Conservation (phyloP, 2,329 filamentous ascomycete genomes). For the Nannizziopsis barbatae region DNA sequence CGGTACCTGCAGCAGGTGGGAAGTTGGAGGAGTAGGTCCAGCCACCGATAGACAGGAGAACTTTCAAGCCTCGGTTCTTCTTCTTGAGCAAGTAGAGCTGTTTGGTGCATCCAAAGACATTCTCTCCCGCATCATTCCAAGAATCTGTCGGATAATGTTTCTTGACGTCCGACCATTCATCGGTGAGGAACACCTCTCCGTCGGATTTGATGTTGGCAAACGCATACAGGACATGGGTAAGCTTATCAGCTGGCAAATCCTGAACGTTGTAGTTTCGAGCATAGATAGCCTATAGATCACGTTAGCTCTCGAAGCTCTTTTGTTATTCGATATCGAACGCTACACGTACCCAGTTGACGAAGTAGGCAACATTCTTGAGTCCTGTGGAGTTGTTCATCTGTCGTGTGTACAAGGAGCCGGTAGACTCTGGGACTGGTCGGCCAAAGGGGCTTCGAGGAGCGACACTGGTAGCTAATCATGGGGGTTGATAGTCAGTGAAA, state of each 20-base stretch:
- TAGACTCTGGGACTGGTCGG: neutral
- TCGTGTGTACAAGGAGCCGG: neutral
- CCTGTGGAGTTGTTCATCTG: conserved; percentile 8
- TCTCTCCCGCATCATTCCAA: conserved; percentile 56
- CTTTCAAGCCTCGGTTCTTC: conserved; percentile 61
- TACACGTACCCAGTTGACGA: conserved; percentile 35
- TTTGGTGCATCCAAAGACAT: conserved; percentile 66
- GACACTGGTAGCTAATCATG: neutral
- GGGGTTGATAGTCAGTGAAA: too few relatives aligned
- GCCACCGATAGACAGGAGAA: conserved; percentile 71
- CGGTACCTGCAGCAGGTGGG: conserved; percentile 52
- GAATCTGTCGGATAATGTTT: conserved; percentile 60
- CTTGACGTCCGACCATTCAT: conserved; percentile 56
- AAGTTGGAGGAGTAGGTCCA: conserved; percentile 76
- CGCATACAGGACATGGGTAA: conserved; percentile 78
- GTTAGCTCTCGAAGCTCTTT: neutral
- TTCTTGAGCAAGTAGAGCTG: conserved; percentile 68
- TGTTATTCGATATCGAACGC: neutral
- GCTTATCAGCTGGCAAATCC: conserved; percentile 64
- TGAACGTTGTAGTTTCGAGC: conserved; percentile 70
- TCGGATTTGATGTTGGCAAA: conserved; percentile 78
- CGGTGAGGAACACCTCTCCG: conserved; percentile 66
- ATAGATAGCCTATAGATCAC: conserved; percentile 57
- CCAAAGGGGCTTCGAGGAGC: neutral
- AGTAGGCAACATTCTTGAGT: conserved; percentile 31